phyloP scores from a whole-genome alignment of 106 monocot genomes.

The Acorus gramineus region DNA sequence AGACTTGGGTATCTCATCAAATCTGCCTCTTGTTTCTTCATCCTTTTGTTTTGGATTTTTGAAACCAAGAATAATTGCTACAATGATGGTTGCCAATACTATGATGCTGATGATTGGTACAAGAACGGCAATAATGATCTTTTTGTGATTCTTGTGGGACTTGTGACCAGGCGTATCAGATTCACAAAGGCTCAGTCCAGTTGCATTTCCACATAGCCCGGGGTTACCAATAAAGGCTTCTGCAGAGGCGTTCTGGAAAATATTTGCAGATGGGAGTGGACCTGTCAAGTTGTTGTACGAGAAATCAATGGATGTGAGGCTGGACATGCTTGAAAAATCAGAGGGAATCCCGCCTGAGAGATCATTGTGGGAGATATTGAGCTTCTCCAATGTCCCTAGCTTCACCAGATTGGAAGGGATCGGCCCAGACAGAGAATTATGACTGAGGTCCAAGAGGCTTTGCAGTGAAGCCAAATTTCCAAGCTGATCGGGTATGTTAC shows the following conservation, averaged over 20 bases:
- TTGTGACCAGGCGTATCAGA: not conserved
- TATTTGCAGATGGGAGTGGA: conserved; percentile 27
- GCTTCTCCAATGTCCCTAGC: conserved; percentile 24
- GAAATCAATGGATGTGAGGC: conserved; percentile 53
- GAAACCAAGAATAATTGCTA: not conserved
- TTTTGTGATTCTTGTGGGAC: conserved; percentile 15
- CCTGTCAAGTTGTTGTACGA: conserved; percentile 64
- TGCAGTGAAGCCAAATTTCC: conserved; percentile 37
- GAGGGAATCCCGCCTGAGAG: conserved; percentile 42
- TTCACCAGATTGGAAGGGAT: conserved; percentile 49
- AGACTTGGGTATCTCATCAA: conserved; percentile 8
- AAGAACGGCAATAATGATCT: conserved; percentile 37
- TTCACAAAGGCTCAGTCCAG: conserved; percentile 32
- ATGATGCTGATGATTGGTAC: conserved; percentile 24
- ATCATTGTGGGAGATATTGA: conserved; percentile 60
- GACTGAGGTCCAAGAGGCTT: conserved; percentile 44
- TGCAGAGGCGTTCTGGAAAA: conserved; percentile 29
- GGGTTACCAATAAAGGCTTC: conserved; percentile 41
- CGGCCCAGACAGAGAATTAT: conserved; percentile 42
- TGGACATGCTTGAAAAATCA: conserved; percentile 27
- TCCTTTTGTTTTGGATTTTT: conserved; percentile 1
- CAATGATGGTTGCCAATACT: not conserved
- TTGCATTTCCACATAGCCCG: conserved; percentile 51
- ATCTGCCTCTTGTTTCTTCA: not conserved
- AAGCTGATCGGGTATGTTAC: conserved; percentile 37